Base-by-base conservation (phyloP, 306 rosid species). In the Oemleria cerasiformis region DNA sequence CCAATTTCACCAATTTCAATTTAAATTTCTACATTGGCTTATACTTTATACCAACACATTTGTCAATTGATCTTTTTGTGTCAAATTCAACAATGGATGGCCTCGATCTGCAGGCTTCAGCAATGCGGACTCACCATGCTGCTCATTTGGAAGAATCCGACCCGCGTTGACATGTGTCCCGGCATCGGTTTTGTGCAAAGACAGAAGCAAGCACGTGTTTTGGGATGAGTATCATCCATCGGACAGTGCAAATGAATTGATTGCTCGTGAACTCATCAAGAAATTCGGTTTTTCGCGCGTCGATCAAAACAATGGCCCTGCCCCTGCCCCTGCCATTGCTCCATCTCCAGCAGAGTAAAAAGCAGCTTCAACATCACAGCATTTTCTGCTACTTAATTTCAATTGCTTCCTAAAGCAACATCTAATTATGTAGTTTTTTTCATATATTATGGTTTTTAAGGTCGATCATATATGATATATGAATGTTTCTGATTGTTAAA, bases 221-320 rank as follows among this genome's bases (percentile, higher is more conserved):
- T 94, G 97, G 99, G 99, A 94, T 64, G 99, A 94, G 72, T 94
- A 94, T 53, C 99, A 94, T 78, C 99, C 99, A 4, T 72, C 96
- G 0, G 99, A 94, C 74, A 81, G 77, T 47, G 99, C 99, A 42
- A 94, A 88, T 73, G 86, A 87, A 76, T 17, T 91, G 0, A 81
- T 94, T 82, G 97, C 99, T 2, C 84, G 67, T 13, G 97, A 91
- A 79, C 97, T 91, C 77, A 85, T 94, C 73, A 91, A 89, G 86
- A 94, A 89, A 81, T 90, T 94, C 16, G 87, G 91, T 55, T 72
- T 87, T 40, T 0, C 2, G 5, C 62, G 53, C 12, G 78, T 10
- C 14, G 54, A 71, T 75, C 79, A 75, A 77, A 42, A 73, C 7
- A 11, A 30, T 39, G 78, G 77, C 63, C 86, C 86, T 40, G 79